phyloP scores from a whole-genome alignment of 2,329 filamentous ascomycete species.

The Periconia macrospinosa region DNA sequence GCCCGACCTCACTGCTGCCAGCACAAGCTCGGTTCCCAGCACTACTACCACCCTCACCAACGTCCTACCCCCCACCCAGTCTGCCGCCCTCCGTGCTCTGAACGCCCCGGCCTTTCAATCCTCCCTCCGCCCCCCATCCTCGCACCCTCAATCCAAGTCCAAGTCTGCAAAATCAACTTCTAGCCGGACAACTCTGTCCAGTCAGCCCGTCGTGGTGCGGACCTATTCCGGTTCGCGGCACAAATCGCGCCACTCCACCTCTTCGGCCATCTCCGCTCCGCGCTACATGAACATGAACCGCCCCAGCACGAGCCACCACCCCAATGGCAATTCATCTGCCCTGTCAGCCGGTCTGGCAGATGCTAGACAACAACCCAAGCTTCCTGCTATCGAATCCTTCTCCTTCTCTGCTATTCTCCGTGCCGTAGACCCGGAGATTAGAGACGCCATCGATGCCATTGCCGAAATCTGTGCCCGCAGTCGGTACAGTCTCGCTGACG shows the following conservation, averaged over 20 bases:
- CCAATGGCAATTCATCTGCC: conserved; percentile 18
- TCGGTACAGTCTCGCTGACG: conserved; percentile 62
- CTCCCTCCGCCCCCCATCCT: conserved; percentile 21
- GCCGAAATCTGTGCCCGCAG: conserved; percentile 65
- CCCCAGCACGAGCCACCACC: conserved; percentile 5
- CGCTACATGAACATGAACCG: conserved; percentile 37
- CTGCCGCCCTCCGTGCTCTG: conserved; percentile 42
- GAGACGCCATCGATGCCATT: conserved; percentile 61
- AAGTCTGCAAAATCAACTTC: conserved; percentile 42
- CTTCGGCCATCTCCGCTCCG: conserved; percentile 34
- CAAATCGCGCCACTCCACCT: conserved; percentile 29
- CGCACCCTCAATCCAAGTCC: conserved; percentile 18
- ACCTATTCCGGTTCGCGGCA: conserved; percentile 43
- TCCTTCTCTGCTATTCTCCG: conserved; percentile 59
- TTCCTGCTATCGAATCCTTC: conserved; percentile 56
- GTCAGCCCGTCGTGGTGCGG: conserved; percentile 49
- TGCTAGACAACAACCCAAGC: conserved; percentile 18
- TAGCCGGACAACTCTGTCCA: conserved; percentile 43
- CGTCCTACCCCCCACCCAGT: conserved; percentile 40
- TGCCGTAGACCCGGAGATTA: conserved; percentile 61
- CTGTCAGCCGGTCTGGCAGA: conserved; percentile 35
- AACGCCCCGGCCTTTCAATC: conserved; percentile 42
- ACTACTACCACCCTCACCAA: conserved; percentile 41
- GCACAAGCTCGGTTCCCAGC: conserved; percentile 37
- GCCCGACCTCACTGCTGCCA: conserved; percentile 33